phyloP scores from a whole-genome alignment of 805 yeast genomes.

The Dipodascopsis tothii region DNA sequence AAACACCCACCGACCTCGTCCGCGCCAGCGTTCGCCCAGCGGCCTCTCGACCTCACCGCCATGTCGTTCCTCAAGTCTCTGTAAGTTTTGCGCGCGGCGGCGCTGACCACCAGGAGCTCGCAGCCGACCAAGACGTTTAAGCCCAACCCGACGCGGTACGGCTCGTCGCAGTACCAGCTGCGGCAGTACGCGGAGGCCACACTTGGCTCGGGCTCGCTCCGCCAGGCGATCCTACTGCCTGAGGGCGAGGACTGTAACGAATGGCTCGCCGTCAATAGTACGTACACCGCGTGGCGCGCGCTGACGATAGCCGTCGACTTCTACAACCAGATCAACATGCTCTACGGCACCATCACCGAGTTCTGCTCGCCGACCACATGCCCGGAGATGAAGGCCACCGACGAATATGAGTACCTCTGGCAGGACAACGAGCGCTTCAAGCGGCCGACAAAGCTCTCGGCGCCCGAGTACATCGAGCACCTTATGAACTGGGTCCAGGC shows the following conservation, averaged over 20 bases:
- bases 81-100: conserved; percentile 1
- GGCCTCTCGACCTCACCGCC: too few relatives aligned
- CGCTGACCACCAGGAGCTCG: conserved; percentile 3
- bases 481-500: conserved; percentile 93
- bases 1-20: too few relatives aligned
- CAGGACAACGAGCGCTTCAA: conserved; percentile 59
- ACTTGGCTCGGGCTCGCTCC: conserved; percentile 81
- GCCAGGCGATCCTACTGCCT: conserved; percentile 89
- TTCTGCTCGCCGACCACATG: conserved; percentile 93
- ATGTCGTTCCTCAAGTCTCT: conserved; percentile 18
- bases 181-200: conserved; percentile 91
- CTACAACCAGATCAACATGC: conserved; percentile 91
- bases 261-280: conserved; percentile 84
- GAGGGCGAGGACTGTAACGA: conserved; percentile 85
- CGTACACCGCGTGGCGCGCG: not conserved
- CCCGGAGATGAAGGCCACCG: conserved; percentile 96
- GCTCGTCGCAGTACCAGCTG: conserved; percentile 36
- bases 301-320: conserved; percentile 74
- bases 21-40: too few relatives aligned
- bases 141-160: conserved; percentile 28
- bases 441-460: conserved; percentile 80
- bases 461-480: conserved; percentile 90
- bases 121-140: conserved; percentile 27
- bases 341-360: conserved; percentile 90
- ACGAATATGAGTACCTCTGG: conserved; percentile 88